A percentile compares a stretch with the other conserved stretches of the same genome.
Conservation (phyloP, 176 grass and related monocot genomes). For the Alopecurus myosuroides region DNA sequence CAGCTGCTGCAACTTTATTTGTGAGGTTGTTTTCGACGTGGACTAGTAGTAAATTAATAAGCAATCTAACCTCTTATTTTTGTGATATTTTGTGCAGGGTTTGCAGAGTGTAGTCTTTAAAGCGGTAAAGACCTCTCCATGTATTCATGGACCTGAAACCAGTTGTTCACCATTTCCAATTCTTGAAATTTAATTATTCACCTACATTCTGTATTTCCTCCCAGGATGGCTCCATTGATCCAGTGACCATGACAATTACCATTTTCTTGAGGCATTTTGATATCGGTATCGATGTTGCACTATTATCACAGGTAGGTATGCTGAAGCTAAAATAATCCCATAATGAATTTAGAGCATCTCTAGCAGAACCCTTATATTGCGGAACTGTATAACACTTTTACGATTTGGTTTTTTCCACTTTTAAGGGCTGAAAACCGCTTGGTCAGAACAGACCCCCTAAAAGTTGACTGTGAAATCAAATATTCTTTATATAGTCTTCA, state of each 20-base stretch:
- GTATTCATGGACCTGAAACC: not conserved
- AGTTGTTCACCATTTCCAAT: constrained; percentile 6
- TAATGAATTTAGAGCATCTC: constrained; percentile 23
- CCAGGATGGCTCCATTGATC: constrained; percentile 92
- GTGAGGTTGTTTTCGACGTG: not conserved
- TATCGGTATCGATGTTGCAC: constrained; percentile 89
- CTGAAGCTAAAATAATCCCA: not conserved
- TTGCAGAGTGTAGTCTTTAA: constrained; percentile 99
- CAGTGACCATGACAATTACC: constrained; percentile 94
- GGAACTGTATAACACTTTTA: too few relatives aligned
- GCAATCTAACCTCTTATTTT: constrained; percentile 11
- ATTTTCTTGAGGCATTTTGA: constrained; percentile 96
- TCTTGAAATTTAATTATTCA: constrained; percentile 1
- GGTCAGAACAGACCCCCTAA: too few relatives aligned
- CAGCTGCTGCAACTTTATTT: constrained; percentile 1
- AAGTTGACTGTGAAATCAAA: too few relatives aligned
- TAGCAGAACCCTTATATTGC: too few relatives aligned
- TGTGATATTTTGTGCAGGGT: constrained; percentile 74
- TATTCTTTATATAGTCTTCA: too few relatives aligned
- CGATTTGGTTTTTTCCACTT: too few relatives aligned
- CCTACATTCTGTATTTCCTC: constrained; percentile 26
- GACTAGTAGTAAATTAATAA: not conserved
- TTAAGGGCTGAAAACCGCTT: too few relatives aligned
- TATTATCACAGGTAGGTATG: constrained; percentile 69
- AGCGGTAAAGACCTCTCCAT: constrained; percentile 47